Percentiles rank a stretch among this genome's conserved stretches.
Conservation (phyloP, 148 eudicot genomes). For the Persicaria maculosa region DNA sequence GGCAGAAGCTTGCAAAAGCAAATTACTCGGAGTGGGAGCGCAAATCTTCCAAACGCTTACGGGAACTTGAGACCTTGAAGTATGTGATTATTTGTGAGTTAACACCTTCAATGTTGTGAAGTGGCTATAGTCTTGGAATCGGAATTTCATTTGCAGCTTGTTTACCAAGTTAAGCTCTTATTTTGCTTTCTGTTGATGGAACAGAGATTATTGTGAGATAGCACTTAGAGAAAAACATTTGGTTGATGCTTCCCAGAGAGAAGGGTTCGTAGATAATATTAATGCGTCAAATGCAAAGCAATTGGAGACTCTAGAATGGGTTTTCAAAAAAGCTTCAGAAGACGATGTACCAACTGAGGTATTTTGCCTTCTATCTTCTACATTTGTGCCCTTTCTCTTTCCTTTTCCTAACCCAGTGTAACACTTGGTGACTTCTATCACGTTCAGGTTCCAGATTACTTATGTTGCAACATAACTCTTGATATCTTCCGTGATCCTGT, state of each 20-base stretch:
- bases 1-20: slow-evolving; percentile 94
- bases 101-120: not conserved
- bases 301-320: slow-evolving; percentile 43
- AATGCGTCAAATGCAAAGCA: slow-evolving; percentile 27
- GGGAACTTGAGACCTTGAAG: slow-evolving; percentile 74
- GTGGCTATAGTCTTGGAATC: not conserved
- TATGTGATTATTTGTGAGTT: slow-evolving; percentile 20
- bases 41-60: slow-evolving; percentile 58
- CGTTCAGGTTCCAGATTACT: slow-evolving; percentile 74
- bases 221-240: slow-evolving; percentile 68
- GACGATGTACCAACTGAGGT: slow-evolving; percentile 77
- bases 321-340: slow-evolving; percentile 70
- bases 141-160: not conserved
- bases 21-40: slow-evolving; percentile 74
- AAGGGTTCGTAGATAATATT: slow-evolving; percentile 43
- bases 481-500: slow-evolving; percentile 93
- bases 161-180: not conserved
- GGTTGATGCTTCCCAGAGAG: slow-evolving; percentile 29
- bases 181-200: slow-evolving; percentile 9
- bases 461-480: slow-evolving; percentile 80
- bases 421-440: not conserved
- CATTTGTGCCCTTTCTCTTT: not conserved
- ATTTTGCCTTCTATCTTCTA: not conserved
- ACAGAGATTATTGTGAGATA: slow-evolving; percentile 67
- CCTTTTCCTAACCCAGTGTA: not conserved